A percentile compares a stretch with the other conserved stretches of the same genome.
phyloP scores from a whole-genome alignment of 1,139 yeast genomes.

The Saccharomyces pastorianus region DNA sequence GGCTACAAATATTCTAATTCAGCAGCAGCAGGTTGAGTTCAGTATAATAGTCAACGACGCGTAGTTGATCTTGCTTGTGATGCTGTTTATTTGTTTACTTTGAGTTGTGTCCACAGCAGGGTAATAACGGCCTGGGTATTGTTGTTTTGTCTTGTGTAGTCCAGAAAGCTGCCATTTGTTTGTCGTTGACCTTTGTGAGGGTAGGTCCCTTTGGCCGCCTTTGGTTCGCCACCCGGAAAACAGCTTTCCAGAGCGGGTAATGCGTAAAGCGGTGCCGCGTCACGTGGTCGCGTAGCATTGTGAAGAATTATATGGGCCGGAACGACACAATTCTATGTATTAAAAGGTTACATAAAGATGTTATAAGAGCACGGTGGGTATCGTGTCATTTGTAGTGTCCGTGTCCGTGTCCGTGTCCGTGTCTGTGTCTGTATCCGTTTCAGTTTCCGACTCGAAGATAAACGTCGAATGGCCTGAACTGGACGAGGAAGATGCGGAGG shows the following conservation, averaged over 20 bases:
- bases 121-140: background rate
- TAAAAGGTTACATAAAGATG: background rate
- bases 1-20: conserved; percentile 6
- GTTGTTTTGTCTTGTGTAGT: background rate
- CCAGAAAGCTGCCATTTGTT: background rate
- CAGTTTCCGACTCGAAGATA: background rate
- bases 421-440: background rate
- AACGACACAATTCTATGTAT: background rate
- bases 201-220: conserved; percentile 1
- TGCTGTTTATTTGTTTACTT: background rate
- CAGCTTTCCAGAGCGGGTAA: background rate
- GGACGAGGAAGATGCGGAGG: background rate
- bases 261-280: too few relatives aligned
- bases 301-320: background rate
- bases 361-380: background rate
- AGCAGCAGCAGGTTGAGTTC: background rate
- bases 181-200: conserved; percentile 1
- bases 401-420: background rate
- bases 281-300: too few relatives aligned
- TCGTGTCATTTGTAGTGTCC: background rate
- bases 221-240: background rate
- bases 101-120: background rate
- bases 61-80: background rate
- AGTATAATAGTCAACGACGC: background rate
- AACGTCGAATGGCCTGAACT: background rate